Evolutionary conservation across 768 basidiomycete genomes (phyloP).

Genomic region (Gloeostereum incarnatum): DNA sequence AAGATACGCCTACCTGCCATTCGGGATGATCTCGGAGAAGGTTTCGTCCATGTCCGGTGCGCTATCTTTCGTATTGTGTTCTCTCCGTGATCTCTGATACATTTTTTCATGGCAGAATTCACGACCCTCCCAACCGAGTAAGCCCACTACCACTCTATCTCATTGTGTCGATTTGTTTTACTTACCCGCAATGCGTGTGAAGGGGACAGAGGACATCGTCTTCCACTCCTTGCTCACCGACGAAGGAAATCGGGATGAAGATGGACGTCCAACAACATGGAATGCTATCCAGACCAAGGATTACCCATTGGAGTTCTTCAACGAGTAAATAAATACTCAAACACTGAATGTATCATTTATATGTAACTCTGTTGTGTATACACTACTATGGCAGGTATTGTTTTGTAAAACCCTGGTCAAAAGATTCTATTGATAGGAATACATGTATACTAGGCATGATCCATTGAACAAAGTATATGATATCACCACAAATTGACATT

Average conservation of each 20-base stretch:
- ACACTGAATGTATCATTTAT: no score
- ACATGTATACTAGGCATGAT: no score
- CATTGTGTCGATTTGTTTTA: not conserved
- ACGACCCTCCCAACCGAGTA: conserved; percentile 68
- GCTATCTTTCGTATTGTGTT: conserved; percentile 6
- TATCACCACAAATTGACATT: no score
- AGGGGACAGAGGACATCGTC: conserved; percentile 57
- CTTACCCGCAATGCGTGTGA: not conserved
- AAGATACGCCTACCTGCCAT: conserved; percentile 68
- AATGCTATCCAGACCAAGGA: conserved; percentile 53
- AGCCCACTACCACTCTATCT: no score
- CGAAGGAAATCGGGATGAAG: conserved; percentile 37
- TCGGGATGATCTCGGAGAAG: conserved; percentile 50
- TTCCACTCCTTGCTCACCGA: conserved; percentile 70
- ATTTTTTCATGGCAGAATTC: conserved; percentile 37
- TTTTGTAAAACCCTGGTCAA: no score
- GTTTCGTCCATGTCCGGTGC: conserved; percentile 66
- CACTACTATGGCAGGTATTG: no score
- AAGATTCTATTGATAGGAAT: no score
- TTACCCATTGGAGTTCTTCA: conserved; percentile 60
- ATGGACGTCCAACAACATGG: conserved; percentile 46
- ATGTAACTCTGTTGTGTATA: no score
- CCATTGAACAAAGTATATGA: no score
- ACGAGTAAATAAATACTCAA: no score
- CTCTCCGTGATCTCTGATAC: not conserved